A percentile compares a stretch with the other conserved stretches of the same genome.
phyloP scores from a whole-genome alignment of 768 basidiomycete species.

The Phlebiopsis gigantea region DNA sequence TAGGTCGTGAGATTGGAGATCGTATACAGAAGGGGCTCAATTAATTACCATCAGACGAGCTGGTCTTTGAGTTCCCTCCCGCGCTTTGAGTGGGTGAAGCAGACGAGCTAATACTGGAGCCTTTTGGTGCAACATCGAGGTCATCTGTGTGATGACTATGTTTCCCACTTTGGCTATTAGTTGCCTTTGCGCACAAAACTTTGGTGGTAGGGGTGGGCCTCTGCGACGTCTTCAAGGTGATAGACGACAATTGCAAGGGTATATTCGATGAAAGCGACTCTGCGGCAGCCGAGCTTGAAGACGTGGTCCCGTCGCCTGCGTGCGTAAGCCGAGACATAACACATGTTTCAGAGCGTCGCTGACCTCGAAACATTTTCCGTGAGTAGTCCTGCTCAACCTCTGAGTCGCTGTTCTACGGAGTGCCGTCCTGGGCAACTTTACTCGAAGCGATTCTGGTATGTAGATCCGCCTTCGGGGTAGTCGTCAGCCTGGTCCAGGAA shows the following conservation, averaged over 20 bases:
- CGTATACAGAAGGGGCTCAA: neutral
- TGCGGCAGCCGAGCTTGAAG: neutral
- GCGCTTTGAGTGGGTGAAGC: neutral
- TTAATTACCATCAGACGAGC: neutral
- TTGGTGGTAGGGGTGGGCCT: neutral
- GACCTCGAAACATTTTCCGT: neutral
- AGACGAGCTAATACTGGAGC: too few relatives aligned
- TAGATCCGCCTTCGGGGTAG: neutral
- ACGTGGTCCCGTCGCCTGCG: neutral
- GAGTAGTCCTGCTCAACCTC: neutral
- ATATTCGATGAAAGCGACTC: neutral
- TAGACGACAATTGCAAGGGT: neutral
- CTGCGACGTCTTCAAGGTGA: neutral
- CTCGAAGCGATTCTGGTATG: neutral
- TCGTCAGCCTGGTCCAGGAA: too few relatives aligned
- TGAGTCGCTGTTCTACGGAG: neutral
- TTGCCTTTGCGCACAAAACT: too few relatives aligned
- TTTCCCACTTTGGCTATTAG: too few relatives aligned
- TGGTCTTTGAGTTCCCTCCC: neutral
- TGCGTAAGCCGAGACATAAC: neutral
- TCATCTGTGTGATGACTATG: neutral
- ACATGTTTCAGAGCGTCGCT: neutral
- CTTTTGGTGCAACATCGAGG: neutral
- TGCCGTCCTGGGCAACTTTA: conserved; percentile 2
- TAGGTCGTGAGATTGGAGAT: neutral